Conservation (phyloP, 345 rosid species). For the Clarkia xantiana region DNA sequence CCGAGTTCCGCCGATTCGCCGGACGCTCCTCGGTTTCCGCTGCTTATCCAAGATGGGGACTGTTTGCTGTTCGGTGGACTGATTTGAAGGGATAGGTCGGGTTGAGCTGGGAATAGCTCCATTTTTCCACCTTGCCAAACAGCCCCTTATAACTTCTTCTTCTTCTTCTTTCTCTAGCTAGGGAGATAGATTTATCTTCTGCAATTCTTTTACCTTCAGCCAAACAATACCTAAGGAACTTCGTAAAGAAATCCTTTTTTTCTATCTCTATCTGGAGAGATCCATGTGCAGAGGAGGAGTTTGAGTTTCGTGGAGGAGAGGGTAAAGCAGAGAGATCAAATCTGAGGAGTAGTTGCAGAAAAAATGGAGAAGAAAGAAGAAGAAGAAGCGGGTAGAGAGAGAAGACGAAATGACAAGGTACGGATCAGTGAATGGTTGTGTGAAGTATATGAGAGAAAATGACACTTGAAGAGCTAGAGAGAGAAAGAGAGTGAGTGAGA, state of each 20-base stretch:
- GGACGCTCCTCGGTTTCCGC: not conserved
- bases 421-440: constrained; percentile 35
- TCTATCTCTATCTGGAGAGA: not conserved
- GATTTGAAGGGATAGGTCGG: constrained; percentile 57
- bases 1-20: constrained; percentile 40
- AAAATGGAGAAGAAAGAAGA: constrained; percentile 17
- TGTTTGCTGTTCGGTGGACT: constrained; percentile 65
- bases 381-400: too few relatives aligned
- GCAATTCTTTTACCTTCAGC: not conserved
- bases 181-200: not conserved
- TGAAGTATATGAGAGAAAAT: constrained; percentile 74
- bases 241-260: not conserved
- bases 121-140: constrained; percentile 13
- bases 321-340: constrained; percentile 3
- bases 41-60: constrained; percentile 45
- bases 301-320: constrained; percentile 7
- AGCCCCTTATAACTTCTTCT: not conserved
- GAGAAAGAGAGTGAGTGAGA: not conserved
- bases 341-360: constrained; percentile 31
- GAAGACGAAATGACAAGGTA: too few relatives aligned
- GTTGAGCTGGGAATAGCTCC: constrained; percentile 81
- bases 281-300: too few relatives aligned
- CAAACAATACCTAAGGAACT: not conserved
- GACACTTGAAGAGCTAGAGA: constrained; percentile 40
- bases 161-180: not conserved